Evolutionary conservation across 768 basidiomycete species (phyloP).

Genomic region (Neoboletus magnificus): DNA sequence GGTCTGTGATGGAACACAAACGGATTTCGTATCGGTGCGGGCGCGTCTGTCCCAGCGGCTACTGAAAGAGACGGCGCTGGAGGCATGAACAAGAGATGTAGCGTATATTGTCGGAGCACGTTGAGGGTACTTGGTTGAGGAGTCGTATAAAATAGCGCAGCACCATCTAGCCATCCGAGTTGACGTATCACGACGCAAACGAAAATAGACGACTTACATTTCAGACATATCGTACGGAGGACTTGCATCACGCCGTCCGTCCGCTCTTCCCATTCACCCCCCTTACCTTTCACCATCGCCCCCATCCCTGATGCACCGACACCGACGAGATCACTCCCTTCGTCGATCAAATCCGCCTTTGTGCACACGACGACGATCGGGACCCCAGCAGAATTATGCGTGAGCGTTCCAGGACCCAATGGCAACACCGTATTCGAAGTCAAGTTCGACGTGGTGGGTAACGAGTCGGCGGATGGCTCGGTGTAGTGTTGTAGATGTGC

Average conservation of each 20-base stretch:
- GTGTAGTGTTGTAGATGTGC: slow-evolving; percentile 86
- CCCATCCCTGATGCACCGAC: slow-evolving; percentile 78
- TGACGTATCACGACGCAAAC: background rate
- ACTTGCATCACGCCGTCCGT: slow-evolving; percentile 95
- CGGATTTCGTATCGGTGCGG: slow-evolving; percentile 61
- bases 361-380: slow-evolving; percentile 89
- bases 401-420: slow-evolving; percentile 79
- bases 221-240: slow-evolving; percentile 87
- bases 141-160: slow-evolving; percentile 88
- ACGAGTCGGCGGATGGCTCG: slow-evolving; percentile 69
- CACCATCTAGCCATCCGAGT: slow-evolving; percentile 65
- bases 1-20: slow-evolving; percentile 88
- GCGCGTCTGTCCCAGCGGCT: slow-evolving; percentile 31
- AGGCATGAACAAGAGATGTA: slow-evolving; percentile 63
- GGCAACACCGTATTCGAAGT: slow-evolving; percentile 69
- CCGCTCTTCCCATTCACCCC: slow-evolving; percentile 91
- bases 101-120: slow-evolving; percentile 75
- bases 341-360: slow-evolving; percentile 92
- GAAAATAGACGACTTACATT: slow-evolving; percentile 57
- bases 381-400: slow-evolving; percentile 81
- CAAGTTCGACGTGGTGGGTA: slow-evolving; percentile 60
- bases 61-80: slow-evolving; percentile 54
- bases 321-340: slow-evolving; percentile 64
- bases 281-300: slow-evolving; percentile 88
- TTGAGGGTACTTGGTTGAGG: slow-evolving; percentile 72